These are phyloP conservation scores for Neofusicoccum laricinum DNA, from an alignment of 2,329 filamentous ascomycete genomes.

Conservation along the genomic window DNA sequence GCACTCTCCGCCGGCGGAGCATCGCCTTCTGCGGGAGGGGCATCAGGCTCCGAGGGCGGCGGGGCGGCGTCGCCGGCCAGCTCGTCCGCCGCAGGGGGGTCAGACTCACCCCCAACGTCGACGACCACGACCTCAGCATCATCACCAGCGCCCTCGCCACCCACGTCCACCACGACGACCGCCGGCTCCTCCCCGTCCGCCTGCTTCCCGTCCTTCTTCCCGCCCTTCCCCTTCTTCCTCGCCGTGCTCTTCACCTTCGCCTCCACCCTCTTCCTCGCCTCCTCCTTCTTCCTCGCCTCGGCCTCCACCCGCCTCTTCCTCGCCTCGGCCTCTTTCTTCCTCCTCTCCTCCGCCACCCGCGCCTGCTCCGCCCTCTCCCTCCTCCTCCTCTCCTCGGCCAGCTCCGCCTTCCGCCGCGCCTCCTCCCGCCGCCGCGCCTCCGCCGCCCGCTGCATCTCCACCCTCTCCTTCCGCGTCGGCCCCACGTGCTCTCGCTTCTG, in stretches of 20 bases:
- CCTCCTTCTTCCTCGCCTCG: constrained; percentile 1
- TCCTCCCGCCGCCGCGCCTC: constrained; percentile 2
- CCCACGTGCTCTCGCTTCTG: constrained; percentile 2
- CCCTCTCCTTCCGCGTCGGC: constrained; percentile 2
- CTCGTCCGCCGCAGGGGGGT: background rate
- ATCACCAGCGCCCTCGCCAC: background rate
- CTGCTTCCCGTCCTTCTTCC: background rate
- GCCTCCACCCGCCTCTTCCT: background rate
- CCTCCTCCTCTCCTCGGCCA: background rate
- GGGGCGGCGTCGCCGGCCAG: too few species aligned
- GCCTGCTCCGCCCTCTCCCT: background rate
- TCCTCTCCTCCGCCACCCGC: background rate
- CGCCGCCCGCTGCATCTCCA: background rate
- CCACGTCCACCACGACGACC: background rate
- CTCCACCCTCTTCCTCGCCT: background rate
- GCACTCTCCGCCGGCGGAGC: background rate
- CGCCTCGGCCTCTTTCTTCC: background rate
- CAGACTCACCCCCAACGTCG: background rate
- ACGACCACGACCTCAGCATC: background rate
- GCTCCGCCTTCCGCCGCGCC: background rate
- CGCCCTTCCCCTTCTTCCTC: background rate
- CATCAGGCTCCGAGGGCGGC: background rate
- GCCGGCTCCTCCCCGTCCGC: background rate
- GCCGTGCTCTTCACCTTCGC: background rate
- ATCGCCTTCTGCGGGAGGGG: background rate